phyloP scores from a whole-genome alignment of 2,329 filamentous ascomycete species.

The Epichloe baconii region DNA sequence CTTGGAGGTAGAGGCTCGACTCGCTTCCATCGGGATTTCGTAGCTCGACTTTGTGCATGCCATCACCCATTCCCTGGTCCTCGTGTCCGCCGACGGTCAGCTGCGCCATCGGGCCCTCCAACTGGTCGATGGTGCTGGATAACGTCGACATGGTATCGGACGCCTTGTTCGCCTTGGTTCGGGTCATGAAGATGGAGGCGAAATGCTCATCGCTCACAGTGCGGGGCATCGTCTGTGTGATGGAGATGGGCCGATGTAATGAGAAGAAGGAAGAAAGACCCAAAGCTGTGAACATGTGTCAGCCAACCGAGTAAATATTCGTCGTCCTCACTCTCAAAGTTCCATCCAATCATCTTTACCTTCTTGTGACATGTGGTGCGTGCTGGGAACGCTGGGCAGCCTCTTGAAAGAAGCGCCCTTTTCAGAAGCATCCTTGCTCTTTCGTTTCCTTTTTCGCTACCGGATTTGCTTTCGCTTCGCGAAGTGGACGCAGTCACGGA shows the following conservation, averaged over 20 bases:
- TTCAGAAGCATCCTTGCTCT: slow-evolving; percentile 37
- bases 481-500: slow-evolving; percentile 35
- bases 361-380: slow-evolving; percentile 55
- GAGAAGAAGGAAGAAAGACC: slow-evolving; percentile 90
- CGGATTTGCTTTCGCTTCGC: slow-evolving; percentile 27
- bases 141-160: slow-evolving; percentile 56
- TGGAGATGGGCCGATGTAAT: slow-evolving; percentile 83
- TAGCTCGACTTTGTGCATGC: slow-evolving; percentile 36
- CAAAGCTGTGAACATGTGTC: slow-evolving; percentile 46
- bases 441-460: slow-evolving; percentile 43
- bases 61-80: slow-evolving; percentile 30
- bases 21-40: slow-evolving; percentile 43
- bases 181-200: slow-evolving; percentile 64
- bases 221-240: slow-evolving; percentile 68
- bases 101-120: slow-evolving; percentile 44
- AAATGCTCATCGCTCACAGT: slow-evolving; percentile 62
- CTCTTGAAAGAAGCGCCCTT: slow-evolving; percentile 36
- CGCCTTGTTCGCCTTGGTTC: slow-evolving; percentile 36
- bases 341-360: slow-evolving; percentile 30
- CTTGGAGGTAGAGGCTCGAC: slow-evolving; percentile 49
- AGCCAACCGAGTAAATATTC: neutral
- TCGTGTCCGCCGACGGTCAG: slow-evolving; percentile 32
- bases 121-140: slow-evolving; percentile 42
- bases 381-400: slow-evolving; percentile 63
- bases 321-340: neutral